Percentiles rank a stretch among this genome's conserved stretches.
Conservation (phyloP, 176 grass and related monocot genomes). For the Saccharum officinarum region DNA sequence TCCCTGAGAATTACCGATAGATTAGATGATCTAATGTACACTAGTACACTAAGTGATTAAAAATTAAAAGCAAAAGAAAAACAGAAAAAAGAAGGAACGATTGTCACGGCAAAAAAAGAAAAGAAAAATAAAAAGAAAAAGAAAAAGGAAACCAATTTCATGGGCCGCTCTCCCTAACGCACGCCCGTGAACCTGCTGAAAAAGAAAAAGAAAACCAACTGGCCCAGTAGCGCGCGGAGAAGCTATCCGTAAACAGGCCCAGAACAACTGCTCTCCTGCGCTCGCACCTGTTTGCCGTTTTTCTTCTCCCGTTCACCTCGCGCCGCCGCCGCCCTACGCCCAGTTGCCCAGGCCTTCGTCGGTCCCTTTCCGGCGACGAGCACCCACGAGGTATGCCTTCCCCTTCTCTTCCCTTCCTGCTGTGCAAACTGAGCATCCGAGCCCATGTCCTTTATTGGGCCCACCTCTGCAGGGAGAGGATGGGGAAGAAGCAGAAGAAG, state of each 20-base stretch:
- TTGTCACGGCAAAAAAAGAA: too few species aligned
- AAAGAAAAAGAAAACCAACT: neutral
- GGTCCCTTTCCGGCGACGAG: neutral
- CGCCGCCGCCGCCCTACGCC: neutral
- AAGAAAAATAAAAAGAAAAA: too few species aligned
- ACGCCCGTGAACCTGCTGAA: too few species aligned
- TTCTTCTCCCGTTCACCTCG: neutral
- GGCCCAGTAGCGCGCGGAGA: neutral
- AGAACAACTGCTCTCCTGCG: too few species aligned
- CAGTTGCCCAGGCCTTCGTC: neutral
- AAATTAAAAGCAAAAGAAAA: too few species aligned
- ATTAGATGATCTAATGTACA: too few species aligned
- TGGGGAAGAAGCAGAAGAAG: conserved; percentile 98
- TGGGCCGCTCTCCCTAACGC: too few species aligned
- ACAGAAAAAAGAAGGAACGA: too few species aligned
- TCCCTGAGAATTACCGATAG: too few species aligned
- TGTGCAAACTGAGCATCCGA: neutral
- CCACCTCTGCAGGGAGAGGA: conserved; percentile 1
- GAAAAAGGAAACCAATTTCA: too few species aligned
- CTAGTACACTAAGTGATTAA: too few species aligned
- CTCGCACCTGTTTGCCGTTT: neutral
- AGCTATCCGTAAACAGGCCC: too few species aligned
- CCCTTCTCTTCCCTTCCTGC: neutral
- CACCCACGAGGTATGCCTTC: neutral
- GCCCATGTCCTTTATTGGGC: neutral